Evolutionary conservation across 2,329 filamentous ascomycete genomes (phyloP), one percentile per base, ranked within the genome.

Genomic region (Fonsecaea monophora): DNA sequence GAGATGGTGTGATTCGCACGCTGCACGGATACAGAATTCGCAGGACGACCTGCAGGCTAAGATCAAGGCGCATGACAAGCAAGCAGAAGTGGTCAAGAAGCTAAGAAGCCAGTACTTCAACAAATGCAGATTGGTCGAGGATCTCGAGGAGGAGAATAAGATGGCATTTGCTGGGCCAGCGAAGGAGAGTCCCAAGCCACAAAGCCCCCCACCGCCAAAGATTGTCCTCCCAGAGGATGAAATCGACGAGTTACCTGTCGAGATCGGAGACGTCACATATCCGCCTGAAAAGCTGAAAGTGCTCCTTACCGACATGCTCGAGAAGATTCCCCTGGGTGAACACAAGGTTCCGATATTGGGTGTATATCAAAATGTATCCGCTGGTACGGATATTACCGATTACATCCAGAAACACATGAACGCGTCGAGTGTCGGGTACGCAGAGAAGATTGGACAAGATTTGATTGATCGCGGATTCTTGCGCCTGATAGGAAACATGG

Each of bases 61-160:
- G 66, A 94, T 98, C 80, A 97, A 97, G 83, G 87, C 91, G 68
- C 93, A 98, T 78, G 92, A 97, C 77, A 92, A 91, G 72, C 96
- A 99, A 79, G 90, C 91, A 66, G 95, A 99, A 69, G 79, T 86
- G 21, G 92, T 97, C 68, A 92, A 93, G 84, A 98, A 98, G 81
- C 87, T 97, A 73, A 89, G 95, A 71, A 97, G 92, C 79, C 91
- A 92, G 74, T 99, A 99, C 81, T 98, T 98, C 86, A 99, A 98
- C 84, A 99, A 98, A 81, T 99, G 95, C 78, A 90, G 96, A 58
- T 83, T 97, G 69, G 90, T 98, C 6, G 96, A 99, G 78, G 95
- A 99, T 77, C 82, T 98, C 68, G 95, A 99, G 78, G 95, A 99
- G 80, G 96, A 99, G 83, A 97, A 97, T 79, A 98, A 99, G 81